Evolutionary conservation across 208 protist species (phyloP), one percentile per base, ranked within the genome.

Genomic region (Wallacemonas sp.): DNA sequence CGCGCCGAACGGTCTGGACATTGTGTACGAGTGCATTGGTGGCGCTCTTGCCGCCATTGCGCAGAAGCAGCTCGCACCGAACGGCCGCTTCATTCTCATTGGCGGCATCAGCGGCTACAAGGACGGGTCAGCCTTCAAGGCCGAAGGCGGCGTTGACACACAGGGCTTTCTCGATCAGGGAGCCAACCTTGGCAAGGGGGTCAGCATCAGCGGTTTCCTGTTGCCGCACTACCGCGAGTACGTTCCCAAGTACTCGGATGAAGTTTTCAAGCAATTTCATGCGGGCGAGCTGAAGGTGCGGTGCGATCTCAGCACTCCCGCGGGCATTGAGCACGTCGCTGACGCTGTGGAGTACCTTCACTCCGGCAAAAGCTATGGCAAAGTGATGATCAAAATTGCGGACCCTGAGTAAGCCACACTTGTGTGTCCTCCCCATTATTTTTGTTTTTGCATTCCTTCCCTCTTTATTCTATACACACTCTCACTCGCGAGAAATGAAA

Each of bases 1-100:
- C 12, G 79, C 76, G 3, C 84, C 77, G 16, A 63, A 72, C 61
- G 81, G 79, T 20, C 63, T 88, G 28, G 67, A 88, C 49, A 55
- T 86, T 20, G 64, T 88, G 25, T 88, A 88, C 65, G 79, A 87
- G 63, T 61, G 74, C 29, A 74, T 86, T 11, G 85, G 82, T 49
- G 79, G 79, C 22, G 59, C 48, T 3, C 76, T 82, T 49, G 63
- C 65, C 18, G 59, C 79, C 0, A 48, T 72, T 20, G 65, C 70
- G 12, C 29, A 81, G 11, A 23, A 82, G 33, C 46, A 82, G 22
- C 69, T 91, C 39, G 75, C 74, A 12, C 11, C 66, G 4, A 25
- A 64, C 10, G 78, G 81, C 10, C 65, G 64, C 25, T 55, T 86
- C 29, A 63, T 86, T 48, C 63, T 76, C 23, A 88, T 87, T 39